phyloP scores from a whole-genome alignment of 768 basidiomycete species.

The Sporobolomyces roseus region DNA sequence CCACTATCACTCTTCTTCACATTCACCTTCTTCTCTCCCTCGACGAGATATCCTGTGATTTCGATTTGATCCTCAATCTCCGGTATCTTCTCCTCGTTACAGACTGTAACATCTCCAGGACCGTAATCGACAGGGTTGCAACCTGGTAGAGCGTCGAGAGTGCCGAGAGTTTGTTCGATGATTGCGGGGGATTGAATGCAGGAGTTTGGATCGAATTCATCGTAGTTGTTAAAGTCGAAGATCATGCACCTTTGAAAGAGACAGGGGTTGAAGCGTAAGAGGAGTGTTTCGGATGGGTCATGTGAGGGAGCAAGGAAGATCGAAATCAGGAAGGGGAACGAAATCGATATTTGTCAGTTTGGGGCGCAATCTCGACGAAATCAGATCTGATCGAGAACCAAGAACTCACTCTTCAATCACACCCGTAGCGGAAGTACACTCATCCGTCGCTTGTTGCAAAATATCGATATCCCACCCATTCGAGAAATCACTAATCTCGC shows the following conservation, averaged over 20 bases:
- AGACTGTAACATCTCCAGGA: constrained; percentile 24
- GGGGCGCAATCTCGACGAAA: too few relatives aligned
- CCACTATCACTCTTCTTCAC: background rate
- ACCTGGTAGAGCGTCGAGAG: constrained; percentile 23
- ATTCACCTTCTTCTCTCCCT: background rate
- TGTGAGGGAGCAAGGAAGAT: background rate
- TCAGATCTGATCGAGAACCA: too few relatives aligned
- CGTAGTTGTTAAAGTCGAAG: constrained; percentile 21
- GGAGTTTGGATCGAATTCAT: background rate
- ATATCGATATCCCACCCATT: constrained; percentile 41
- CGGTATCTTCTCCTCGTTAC: constrained; percentile 12
- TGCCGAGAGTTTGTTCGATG: constrained; percentile 6
- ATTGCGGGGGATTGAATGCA: constrained; percentile 7
- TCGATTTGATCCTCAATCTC: background rate
- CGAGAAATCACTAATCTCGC: constrained; percentile 20
- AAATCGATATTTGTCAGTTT: background rate
- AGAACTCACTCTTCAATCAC: constrained; percentile 15
- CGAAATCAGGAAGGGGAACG: background rate
- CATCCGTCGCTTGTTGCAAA: constrained; percentile 39
- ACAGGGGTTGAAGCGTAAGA: background rate
- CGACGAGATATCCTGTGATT: background rate
- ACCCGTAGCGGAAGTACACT: constrained; percentile 37
- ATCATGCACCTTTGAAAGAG: constrained; percentile 8
- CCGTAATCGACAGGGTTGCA: constrained; percentile 32
- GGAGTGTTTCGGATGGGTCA: background rate